Conservation (phyloP, 495 filamentous ascomycete genomes). For the Annulohypoxylon nitens region DNA sequence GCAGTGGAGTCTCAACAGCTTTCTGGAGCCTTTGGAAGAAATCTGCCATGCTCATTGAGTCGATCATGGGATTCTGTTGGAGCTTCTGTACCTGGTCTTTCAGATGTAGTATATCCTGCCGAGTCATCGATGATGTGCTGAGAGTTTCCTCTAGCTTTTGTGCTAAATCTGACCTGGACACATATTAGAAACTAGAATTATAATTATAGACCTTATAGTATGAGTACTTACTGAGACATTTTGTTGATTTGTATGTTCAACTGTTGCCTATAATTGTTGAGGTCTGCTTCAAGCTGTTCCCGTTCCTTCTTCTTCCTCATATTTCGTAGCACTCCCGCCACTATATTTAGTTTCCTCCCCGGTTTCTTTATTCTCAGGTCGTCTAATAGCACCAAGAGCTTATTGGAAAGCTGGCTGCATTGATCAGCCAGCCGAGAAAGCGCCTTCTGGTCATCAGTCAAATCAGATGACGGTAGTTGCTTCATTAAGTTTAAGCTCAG, state of each 20-base stretch:
- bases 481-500: constrained; percentile 18
- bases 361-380: background rate
- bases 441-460: constrained; percentile 8
- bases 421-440: constrained; percentile 16
- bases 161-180: constrained; percentile 9
- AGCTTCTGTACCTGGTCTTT: constrained; percentile 18
- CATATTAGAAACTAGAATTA: background rate
- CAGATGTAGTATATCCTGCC: constrained; percentile 13
- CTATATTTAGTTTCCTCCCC: background rate
- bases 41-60: background rate
- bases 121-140: constrained; percentile 2
- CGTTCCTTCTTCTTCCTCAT: constrained; percentile 12
- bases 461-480: constrained; percentile 3
- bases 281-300: background rate
- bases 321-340: constrained; percentile 13
- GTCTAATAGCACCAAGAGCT: constrained; percentile 15
- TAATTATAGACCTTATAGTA: background rate
- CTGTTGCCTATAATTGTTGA: constrained; percentile 16
- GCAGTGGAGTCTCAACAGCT: constrained; percentile 4
- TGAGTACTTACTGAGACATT: constrained; percentile 16
- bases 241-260: constrained; percentile 23
- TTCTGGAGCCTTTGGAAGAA: constrained; percentile 13
- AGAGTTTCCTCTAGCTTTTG: constrained; percentile 14
- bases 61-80: background rate
- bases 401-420: constrained; percentile 22